Conservation (phyloP, 371 early-diverging fungal species). For the Entomophthora muscae region DNA sequence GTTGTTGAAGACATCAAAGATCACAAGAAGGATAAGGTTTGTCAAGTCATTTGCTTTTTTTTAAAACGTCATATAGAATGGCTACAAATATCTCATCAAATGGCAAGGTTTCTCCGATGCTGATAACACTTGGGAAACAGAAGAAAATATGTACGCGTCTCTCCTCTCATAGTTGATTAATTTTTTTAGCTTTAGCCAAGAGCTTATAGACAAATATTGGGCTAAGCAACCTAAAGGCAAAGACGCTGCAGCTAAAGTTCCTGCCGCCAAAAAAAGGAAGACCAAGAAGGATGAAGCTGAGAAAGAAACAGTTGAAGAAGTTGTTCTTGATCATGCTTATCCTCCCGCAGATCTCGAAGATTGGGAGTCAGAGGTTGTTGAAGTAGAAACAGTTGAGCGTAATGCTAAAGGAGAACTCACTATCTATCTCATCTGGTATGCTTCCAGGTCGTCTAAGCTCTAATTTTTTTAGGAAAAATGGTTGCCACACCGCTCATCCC, state of each 20-base stretch:
- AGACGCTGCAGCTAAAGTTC: background rate
- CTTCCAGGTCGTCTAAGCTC: no score
- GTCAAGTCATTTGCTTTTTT: background rate
- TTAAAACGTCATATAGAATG: background rate
- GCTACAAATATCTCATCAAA: conserved; percentile 2
- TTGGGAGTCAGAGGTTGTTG: conserved; percentile 9
- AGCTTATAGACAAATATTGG: conserved; percentile 7
- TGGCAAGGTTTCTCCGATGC: conserved; percentile 6
- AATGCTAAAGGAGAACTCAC: background rate
- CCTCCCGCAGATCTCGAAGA: conserved; percentile 7
- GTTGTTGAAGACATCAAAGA: conserved; percentile 7
- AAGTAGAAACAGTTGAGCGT: conserved; percentile 7
- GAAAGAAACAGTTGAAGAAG: background rate
- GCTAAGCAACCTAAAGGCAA: conserved; percentile 1
- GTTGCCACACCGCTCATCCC: conserved; percentile 5
- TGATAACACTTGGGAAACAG: conserved; percentile 9
- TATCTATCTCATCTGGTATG: conserved; percentile 4
- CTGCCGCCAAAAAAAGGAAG: background rate
- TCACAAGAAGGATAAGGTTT: conserved; percentile 3
- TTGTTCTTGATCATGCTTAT: conserved; percentile 1
- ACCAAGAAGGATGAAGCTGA: background rate
- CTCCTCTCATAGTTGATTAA: background rate
- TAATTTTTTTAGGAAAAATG: conserved; percentile 9
- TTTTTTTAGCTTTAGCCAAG: conserved; percentile 6
- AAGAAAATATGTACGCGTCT: conserved; percentile 8